phyloP scores from a whole-genome alignment of 179 eudicot genomes.

The Beta macrorhiza region DNA sequence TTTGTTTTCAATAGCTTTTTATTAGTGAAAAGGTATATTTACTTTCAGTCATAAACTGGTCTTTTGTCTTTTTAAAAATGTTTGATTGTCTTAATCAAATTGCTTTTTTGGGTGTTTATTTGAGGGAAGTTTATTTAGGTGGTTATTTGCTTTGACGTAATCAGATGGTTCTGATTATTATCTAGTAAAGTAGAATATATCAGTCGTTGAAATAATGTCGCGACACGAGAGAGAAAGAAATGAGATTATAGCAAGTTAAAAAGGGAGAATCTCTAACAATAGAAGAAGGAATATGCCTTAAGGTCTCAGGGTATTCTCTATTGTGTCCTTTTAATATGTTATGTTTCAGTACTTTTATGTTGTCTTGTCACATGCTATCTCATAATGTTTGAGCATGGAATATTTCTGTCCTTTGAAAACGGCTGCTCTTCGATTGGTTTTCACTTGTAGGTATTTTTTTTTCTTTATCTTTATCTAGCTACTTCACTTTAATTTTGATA shows the following conservation, averaged over 20 bases:
- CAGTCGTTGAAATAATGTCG: constrained; percentile 20
- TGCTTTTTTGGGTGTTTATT: neutral
- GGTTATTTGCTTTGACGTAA: neutral
- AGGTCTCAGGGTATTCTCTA: constrained; percentile 10
- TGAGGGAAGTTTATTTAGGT: neutral
- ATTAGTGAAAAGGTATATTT: neutral
- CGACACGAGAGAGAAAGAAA: constrained; percentile 17
- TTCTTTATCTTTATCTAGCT: neutral
- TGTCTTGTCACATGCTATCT: constrained; percentile 17
- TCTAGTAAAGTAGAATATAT: constrained; percentile 22
- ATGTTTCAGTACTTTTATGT: neutral
- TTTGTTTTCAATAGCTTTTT: neutral
- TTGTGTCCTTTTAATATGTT: neutral
- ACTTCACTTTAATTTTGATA: neutral
- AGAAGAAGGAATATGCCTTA: constrained; percentile 32
- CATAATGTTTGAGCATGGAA: constrained; percentile 2
- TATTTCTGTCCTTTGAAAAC: constrained; percentile 12
- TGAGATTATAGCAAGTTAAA: constrained; percentile 13
- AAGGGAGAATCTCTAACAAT: constrained; percentile 21
- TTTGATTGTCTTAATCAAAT: constrained; percentile 16
- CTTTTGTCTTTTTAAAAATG: neutral
- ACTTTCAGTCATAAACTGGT: neutral
- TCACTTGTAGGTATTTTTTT: neutral
- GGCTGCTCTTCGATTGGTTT: constrained; percentile 7
- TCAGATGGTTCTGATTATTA: neutral